Evolutionary conservation across 2,329 filamentous ascomycete species (phyloP), one percentile per base, ranked within the genome.

Genomic region (Volutella citrinella): DNA sequence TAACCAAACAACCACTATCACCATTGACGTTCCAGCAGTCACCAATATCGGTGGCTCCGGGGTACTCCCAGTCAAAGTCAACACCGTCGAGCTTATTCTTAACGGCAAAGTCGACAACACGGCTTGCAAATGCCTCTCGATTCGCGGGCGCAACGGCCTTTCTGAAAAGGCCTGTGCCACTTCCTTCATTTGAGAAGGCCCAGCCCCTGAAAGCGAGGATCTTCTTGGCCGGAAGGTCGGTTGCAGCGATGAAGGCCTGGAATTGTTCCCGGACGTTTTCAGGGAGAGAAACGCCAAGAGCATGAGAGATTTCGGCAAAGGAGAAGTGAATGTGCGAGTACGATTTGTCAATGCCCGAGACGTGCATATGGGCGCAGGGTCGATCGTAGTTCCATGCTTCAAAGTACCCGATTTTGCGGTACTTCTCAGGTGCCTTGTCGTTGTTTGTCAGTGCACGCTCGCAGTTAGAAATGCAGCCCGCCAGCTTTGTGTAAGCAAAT

Each of bases 21-120:
- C n/a, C n/a, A n/a, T n/a, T n/a, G n/a, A n/a, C n/a, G n/a, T n/a
- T n/a, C n/a, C n/a, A n/a, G n/a, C n/a, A n/a, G n/a, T n/a, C n/a
- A n/a, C n/a, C n/a, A n/a, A 63, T 40, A 13, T 55, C 53, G 0
- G 46, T 39, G 2, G 44, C 38, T 10, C 45, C 46, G 1, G 54
- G 57, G 13, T 68, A 67, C 27, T 66, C 64, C 68, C 66, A 72
- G 37, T 68, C 63, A 16, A 65, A 40, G 30, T 68, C 64, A 5
- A 68, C 35, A 0, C 66, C 64, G 26, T 66, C 64, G 0, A 69
- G 39, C 7, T 42, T 31, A 11, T 62, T 19, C 10, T 67, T 17
- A n/a, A 57, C 36, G 37, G 67, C 6, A 46, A 72, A 63, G 20
- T 63, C 33, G 34, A 54, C 50, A 22, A 64, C 24, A 38, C 63